These are phyloP conservation scores for Aspergillus haitiensis DNA, from an alignment of 495 filamentous ascomycete genomes.

Conservation along the genomic window DNA sequence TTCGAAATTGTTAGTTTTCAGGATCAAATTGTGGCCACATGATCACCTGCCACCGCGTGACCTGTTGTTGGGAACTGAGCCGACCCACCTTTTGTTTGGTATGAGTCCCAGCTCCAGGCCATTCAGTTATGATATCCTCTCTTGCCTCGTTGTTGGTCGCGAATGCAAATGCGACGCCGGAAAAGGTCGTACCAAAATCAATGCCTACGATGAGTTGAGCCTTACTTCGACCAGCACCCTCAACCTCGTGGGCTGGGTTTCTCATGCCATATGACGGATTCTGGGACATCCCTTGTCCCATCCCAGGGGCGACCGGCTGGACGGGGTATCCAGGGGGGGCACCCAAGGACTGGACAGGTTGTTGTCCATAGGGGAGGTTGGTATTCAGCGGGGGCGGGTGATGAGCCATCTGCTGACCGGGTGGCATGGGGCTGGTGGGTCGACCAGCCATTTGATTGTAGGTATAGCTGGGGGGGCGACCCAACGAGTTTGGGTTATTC, in stretches of 20 bases:
- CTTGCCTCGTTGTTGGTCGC: slow-evolving; percentile 74
- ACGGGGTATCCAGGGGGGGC: slow-evolving; percentile 52
- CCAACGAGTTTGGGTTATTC: slow-evolving; percentile 45
- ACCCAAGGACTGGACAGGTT: slow-evolving; percentile 53
- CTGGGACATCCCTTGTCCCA: slow-evolving; percentile 38
- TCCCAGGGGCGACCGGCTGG: slow-evolving; percentile 49
- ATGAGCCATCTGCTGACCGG: slow-evolving; percentile 62
- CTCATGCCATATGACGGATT: slow-evolving; percentile 43
- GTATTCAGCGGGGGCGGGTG: slow-evolving; percentile 75
- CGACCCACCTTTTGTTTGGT: slow-evolving; percentile 71
- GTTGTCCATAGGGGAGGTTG: slow-evolving; percentile 53
- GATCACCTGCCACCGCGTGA: not conserved
- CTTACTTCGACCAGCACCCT: slow-evolving; percentile 74
- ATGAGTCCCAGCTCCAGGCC: slow-evolving; percentile 74
- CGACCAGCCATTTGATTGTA: slow-evolving; percentile 64
- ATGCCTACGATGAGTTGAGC: slow-evolving; percentile 72
- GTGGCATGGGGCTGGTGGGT: slow-evolving; percentile 58
- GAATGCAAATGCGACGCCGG: slow-evolving; percentile 77
- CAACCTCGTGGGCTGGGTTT: slow-evolving; percentile 70
- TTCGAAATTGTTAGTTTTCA: slow-evolving; percentile 14
- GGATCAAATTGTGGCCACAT: not conserved
- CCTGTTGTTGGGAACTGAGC: not conserved
- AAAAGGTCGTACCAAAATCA: slow-evolving; percentile 77
- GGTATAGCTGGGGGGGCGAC: slow-evolving; percentile 73
- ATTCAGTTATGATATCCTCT: slow-evolving; percentile 79